Conservation (phyloP, 805 yeast genomes). For the Hagleromyces aurorensis region DNA sequence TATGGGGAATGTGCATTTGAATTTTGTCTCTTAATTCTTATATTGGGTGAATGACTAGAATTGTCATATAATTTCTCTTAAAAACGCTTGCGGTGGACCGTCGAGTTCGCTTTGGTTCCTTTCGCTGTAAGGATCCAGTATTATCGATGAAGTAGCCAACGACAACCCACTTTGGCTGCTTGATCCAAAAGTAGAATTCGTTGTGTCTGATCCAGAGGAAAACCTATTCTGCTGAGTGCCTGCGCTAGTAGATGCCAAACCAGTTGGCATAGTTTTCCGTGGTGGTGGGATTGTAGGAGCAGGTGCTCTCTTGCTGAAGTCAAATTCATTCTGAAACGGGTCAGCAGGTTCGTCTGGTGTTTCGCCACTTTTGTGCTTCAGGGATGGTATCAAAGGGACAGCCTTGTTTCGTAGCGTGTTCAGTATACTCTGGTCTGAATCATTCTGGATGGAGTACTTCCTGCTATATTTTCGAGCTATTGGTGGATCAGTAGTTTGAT, state of each 20-base stretch:
- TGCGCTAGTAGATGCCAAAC: conserved; percentile 1
- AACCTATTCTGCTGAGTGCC: conserved; percentile 8
- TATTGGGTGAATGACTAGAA: neutral
- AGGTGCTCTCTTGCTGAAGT: conserved; percentile 14
- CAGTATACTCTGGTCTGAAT: no score
- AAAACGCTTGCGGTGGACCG: conserved; percentile 13
- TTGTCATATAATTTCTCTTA: conserved; percentile 16
- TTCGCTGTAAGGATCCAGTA: conserved; percentile 4
- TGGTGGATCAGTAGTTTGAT: no score
- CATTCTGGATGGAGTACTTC: no score
- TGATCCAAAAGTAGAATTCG: conserved; percentile 14
- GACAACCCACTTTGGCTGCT: conserved; percentile 14
- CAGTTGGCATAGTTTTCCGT: conserved; percentile 8
- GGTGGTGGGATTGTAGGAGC: conserved; percentile 21
- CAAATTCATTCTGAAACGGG: conserved; percentile 24
- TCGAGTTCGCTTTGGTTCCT: conserved; percentile 1
- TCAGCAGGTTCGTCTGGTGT: conserved; percentile 4
- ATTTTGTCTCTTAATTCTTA: conserved; percentile 2
- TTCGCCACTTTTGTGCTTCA: neutral
- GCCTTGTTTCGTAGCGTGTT: no score
- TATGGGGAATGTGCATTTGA: no score
- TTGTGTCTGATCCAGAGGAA: conserved; percentile 14
- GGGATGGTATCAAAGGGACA: conserved; percentile 1
- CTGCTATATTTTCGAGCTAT: no score
- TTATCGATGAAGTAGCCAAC: conserved; percentile 14